These are phyloP conservation scores for Naematelia encephala DNA, from an alignment of 768 basidiomycete species.

Conservation along the genomic window DNA sequence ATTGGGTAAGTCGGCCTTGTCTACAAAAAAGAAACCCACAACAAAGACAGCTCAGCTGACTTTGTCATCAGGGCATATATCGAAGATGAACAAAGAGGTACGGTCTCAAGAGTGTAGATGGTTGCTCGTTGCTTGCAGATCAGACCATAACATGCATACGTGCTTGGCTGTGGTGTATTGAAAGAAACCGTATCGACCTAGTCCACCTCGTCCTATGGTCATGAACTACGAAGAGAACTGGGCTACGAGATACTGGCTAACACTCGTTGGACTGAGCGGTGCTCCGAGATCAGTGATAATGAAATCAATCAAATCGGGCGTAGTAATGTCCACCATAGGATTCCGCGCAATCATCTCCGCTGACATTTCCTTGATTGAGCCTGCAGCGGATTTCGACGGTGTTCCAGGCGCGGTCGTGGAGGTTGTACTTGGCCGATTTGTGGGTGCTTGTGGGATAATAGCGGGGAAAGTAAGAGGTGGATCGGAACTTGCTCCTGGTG, in stretches of 20 bases:
- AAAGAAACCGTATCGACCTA: constrained; percentile 2
- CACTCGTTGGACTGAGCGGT: constrained; percentile 63
- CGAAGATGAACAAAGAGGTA: constrained; percentile 44
- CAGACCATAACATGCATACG: too few relatives aligned
- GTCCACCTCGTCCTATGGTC: not conserved
- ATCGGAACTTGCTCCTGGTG: not conserved
- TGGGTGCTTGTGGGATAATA: constrained; percentile 37
- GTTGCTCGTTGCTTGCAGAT: too few relatives aligned
- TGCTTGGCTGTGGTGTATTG: too few relatives aligned
- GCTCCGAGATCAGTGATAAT: constrained; percentile 94
- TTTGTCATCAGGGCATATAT: constrained; percentile 31
- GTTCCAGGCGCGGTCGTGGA: not conserved
- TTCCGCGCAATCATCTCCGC: constrained; percentile 76
- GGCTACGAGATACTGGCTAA: constrained; percentile 91
- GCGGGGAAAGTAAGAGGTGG: constrained; percentile 14
- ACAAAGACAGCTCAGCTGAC: too few relatives aligned
- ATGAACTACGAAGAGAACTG: constrained; percentile 58
- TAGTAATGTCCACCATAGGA: constrained; percentile 91
- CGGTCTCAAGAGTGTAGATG: constrained; percentile 9
- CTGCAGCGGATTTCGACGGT: not conserved
- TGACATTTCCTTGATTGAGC: constrained; percentile 59
- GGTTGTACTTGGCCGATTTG: not conserved
- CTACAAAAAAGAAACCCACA: too few relatives aligned
- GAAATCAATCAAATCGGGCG: constrained; percentile 87
- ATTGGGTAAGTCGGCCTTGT: constrained; percentile 36